Conservation (phyloP, 768 basidiomycete species). For the Lactarius sanguifluus region DNA sequence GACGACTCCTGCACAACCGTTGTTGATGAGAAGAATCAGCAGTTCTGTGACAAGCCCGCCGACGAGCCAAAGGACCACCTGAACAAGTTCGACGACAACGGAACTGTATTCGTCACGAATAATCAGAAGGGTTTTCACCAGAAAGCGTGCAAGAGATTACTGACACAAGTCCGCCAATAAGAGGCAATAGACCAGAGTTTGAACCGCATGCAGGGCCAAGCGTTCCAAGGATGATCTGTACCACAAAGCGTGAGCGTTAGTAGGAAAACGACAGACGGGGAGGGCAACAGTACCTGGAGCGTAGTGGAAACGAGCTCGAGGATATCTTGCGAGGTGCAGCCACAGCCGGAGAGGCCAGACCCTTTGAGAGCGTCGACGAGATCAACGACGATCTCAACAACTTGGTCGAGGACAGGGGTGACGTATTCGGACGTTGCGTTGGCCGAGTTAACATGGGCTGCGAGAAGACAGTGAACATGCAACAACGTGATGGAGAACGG, state of each 20-base stretch:
- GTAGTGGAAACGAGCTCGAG: background rate
- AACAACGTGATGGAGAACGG: background rate
- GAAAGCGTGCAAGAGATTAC: background rate
- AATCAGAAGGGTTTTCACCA: constrained; percentile 3
- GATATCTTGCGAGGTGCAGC: constrained; percentile 7
- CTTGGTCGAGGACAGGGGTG: background rate
- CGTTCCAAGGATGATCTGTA: constrained; percentile 12
- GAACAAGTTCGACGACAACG: constrained; percentile 6
- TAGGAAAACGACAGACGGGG: background rate
- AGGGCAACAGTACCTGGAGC: background rate
- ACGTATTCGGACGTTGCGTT: constrained; percentile 7
- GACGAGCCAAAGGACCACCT: constrained; percentile 16
- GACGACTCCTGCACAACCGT: constrained; percentile 14
- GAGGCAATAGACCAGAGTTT: background rate
- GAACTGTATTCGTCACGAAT: background rate
- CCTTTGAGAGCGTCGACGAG: background rate
- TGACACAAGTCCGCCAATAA: constrained; percentile 14
- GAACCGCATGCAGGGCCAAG: background rate
- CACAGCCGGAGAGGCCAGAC: constrained; percentile 6
- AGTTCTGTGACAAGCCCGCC: constrained; percentile 10
- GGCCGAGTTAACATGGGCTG: background rate
- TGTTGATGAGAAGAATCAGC: constrained; percentile 17
- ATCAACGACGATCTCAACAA: background rate
- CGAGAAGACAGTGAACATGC: background rate
- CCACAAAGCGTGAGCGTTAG: background rate